A percentile compares a stretch with the other conserved stretches of the same genome.
Evolutionary conservation across 2,329 filamentous ascomycete species (phyloP).

Genomic region (Bipolaris bicolor): DNA sequence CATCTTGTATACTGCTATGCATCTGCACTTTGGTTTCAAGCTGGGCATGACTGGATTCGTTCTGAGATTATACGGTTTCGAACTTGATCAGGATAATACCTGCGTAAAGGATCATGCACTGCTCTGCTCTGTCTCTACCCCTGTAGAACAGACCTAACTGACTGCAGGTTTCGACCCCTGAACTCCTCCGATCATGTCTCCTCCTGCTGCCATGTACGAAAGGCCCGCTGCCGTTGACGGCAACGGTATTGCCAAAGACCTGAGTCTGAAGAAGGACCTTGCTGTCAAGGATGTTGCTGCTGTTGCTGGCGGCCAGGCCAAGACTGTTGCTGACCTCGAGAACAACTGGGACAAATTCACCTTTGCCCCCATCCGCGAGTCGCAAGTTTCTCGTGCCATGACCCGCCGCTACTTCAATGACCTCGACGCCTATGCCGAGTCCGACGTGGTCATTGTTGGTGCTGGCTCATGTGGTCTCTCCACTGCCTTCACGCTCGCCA

Average conservation of each 20-base stretch:
- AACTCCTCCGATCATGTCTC: conserved; percentile 67
- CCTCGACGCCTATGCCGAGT: conserved; percentile 87
- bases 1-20: conserved; percentile 7
- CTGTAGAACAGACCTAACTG: conserved; percentile 37
- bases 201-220: conserved; percentile 70
- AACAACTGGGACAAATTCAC: conserved; percentile 81
- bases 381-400: conserved; percentile 91
- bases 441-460: conserved; percentile 91
- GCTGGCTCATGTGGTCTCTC: conserved; percentile 88
- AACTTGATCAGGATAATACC: conserved; percentile 99
- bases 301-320: conserved; percentile 54
- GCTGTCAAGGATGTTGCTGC: conserved; percentile 57
- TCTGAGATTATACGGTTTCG: conserved; percentile 89
- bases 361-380: conserved; percentile 88
- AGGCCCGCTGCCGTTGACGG: conserved; percentile 40
- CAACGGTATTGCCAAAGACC: conserved; percentile 21
- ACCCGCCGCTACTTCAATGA: conserved; percentile 91
- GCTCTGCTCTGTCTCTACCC: conserved; percentile 59
- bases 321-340: conserved; percentile 68
- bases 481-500: conserved; percentile 82
- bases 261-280: conserved; percentile 48
- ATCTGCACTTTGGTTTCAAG: not conserved
- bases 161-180: conserved; percentile 39
- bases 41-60: conserved; percentile 45
- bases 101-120: conserved; percentile 98